phyloP scores from a whole-genome alignment of 2,329 filamentous ascomycete species.

The Phialophora tarda region DNA sequence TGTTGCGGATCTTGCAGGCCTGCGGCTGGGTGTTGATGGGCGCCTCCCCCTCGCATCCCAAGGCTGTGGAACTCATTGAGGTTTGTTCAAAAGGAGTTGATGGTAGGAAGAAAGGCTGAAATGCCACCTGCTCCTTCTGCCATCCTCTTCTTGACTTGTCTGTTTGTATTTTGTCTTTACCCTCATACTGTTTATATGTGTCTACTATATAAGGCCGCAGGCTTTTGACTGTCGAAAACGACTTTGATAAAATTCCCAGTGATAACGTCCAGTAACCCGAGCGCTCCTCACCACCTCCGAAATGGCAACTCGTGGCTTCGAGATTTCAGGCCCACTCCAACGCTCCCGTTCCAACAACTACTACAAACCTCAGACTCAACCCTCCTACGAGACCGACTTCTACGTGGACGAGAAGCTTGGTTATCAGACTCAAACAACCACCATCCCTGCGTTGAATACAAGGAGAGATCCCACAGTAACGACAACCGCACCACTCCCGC shows the following conservation, averaged over 20 bases:
- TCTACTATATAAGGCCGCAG: not conserved
- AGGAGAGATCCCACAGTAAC: not conserved
- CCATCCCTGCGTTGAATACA: not conserved
- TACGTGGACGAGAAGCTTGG: slow-evolving; percentile 20
- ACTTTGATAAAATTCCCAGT: not conserved
- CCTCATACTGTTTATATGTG: not conserved
- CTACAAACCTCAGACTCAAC: slow-evolving; percentile 9
- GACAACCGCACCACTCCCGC: slow-evolving; percentile 2
- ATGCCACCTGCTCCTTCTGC: not conserved
- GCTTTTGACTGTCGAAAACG: not conserved
- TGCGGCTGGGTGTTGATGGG: not conserved
- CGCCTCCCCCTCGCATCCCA: slow-evolving; percentile 3
- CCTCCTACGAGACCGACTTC: slow-evolving; percentile 10
- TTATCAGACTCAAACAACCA: not conserved
- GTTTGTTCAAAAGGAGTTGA: slow-evolving; percentile 6
- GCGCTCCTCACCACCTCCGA: not conserved
- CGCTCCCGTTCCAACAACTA: slow-evolving; percentile 17
- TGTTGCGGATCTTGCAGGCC: slow-evolving; percentile 1
- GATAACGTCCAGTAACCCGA: not conserved
- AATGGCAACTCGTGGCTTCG: slow-evolving; percentile 12
- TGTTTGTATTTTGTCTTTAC: not conserved
- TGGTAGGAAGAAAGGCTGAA: not conserved
- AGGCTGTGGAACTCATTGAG: not conserved
- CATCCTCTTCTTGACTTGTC: not conserved
- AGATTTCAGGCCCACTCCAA: slow-evolving; percentile 11